phyloP scores from a whole-genome alignment of 1,284 basidiomycete species.

The Fomes fomentarius region DNA sequence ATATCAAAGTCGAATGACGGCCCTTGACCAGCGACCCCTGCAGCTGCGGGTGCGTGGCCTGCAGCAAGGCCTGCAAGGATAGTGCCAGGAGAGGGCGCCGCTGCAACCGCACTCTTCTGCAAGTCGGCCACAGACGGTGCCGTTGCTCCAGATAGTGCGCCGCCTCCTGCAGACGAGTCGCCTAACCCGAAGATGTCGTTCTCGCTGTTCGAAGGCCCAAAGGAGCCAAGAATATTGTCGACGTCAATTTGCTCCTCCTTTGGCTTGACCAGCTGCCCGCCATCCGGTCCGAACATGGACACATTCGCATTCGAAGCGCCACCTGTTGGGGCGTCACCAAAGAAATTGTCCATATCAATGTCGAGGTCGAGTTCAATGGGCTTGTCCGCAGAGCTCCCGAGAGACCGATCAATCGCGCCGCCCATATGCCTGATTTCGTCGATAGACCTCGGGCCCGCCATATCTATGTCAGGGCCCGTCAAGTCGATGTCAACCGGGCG shows the following conservation, averaged over 20 bases:
- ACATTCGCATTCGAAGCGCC: not conserved
- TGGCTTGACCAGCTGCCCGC: constrained; percentile 18
- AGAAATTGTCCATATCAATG: constrained; percentile 58
- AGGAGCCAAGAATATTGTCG: constrained; percentile 22
- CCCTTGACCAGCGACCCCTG: constrained; percentile 3
- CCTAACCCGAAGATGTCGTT: constrained; percentile 27
- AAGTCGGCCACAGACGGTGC: not conserved
- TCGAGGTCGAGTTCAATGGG: constrained; percentile 81
- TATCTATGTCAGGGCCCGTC: constrained; percentile 36
- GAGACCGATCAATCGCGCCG: constrained; percentile 36
- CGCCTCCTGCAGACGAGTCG: not conserved
- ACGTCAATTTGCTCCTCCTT: constrained; percentile 30
- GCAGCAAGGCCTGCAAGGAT: constrained; percentile 37
- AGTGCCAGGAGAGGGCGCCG: constrained; percentile 41
- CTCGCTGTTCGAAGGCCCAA: constrained; percentile 9
- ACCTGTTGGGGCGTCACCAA: constrained; percentile 20
- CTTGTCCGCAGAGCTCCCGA: constrained; percentile 73
- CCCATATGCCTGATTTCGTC: constrained; percentile 1
- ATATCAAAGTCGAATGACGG: constrained; percentile 21
- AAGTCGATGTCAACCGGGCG: constrained; percentile 49
- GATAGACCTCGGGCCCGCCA: constrained; percentile 8
- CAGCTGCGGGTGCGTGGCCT: constrained; percentile 1
- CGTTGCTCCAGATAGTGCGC: not conserved
- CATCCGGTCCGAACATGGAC: constrained; percentile 12
- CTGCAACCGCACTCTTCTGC: constrained; percentile 21